phyloP scores from a whole-genome alignment of 495 filamentous ascomycete genomes.

The Extremus antarcticus region DNA sequence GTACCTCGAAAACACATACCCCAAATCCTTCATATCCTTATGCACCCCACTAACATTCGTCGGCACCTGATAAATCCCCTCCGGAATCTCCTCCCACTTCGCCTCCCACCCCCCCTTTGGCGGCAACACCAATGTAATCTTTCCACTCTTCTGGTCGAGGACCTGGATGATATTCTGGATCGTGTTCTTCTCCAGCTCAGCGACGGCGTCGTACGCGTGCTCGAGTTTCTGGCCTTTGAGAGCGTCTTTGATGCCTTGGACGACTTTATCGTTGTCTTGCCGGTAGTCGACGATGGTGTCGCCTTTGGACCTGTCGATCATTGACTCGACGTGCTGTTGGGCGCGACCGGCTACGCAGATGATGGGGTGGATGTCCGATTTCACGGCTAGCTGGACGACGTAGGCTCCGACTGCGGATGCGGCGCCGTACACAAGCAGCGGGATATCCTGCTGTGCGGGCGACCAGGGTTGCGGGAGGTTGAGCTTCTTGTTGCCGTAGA shows the following conservation, averaged over 20 bases:
- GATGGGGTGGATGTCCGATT: conserved; percentile 63
- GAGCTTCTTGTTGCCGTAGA: conserved; percentile 42
- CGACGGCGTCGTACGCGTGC: conserved; percentile 52
- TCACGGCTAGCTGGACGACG: conserved; percentile 54
- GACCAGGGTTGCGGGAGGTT: conserved; percentile 56
- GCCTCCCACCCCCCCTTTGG: conserved; percentile 11
- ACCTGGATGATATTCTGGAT: conserved; percentile 38
- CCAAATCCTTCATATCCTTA: conserved; percentile 43
- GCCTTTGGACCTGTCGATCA: conserved; percentile 54
- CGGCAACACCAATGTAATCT: conserved; percentile 47
- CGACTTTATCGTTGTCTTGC: conserved; percentile 43
- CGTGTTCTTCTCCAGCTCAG: conserved; percentile 38
- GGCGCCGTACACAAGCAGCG: conserved; percentile 59
- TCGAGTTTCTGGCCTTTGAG: conserved; percentile 26
- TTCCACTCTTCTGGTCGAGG: conserved; percentile 33
- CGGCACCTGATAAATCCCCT: conserved; percentile 15
- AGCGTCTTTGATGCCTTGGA: conserved; percentile 40
- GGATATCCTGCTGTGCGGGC: conserved; percentile 31
- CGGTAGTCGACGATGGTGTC: conserved; percentile 67
- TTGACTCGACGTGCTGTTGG: conserved; percentile 41
- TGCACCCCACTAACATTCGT: conserved; percentile 44
- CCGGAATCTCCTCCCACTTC: conserved; percentile 23
- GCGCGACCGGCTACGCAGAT: conserved; percentile 57
- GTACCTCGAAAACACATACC: conserved; percentile 27
- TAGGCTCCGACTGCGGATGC: conserved; percentile 57